Evolutionary conservation across 1,284 basidiomycete genomes (phyloP).

Genomic region (Macrocystidia cucumis): DNA sequence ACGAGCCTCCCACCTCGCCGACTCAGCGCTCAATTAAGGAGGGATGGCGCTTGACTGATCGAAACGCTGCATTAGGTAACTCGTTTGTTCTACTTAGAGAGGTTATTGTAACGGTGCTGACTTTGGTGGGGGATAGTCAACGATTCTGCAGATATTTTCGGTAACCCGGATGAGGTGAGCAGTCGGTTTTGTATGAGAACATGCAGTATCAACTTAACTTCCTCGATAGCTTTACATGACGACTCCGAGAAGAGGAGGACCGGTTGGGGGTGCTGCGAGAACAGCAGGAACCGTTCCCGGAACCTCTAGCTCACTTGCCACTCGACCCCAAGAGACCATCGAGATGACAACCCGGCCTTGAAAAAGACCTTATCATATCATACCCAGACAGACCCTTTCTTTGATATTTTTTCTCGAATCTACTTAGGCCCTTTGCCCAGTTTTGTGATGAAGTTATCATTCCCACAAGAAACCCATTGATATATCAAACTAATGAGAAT

Average conservation of each 20-base stretch:
- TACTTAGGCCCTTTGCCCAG: background rate
- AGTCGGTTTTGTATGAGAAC: background rate
- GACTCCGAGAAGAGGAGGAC: conserved; percentile 21
- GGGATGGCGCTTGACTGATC: conserved; percentile 45
- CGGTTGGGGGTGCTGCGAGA: conserved; percentile 13
- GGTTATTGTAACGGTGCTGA: conserved; percentile 3
- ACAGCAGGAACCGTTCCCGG: conserved; percentile 6
- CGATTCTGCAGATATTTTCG: conserved; percentile 44
- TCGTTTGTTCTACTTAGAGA: conserved; percentile 9
- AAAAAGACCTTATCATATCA: conserved; percentile 1
- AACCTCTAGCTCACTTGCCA: conserved; percentile 9
- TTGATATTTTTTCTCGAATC: background rate
- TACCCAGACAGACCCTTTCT: background rate
- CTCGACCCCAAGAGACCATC: conserved; percentile 16
- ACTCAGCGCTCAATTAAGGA: conserved; percentile 14
- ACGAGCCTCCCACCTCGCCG: conserved; percentile 24
- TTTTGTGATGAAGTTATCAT: background rate
- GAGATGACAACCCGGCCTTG: conserved; percentile 23
- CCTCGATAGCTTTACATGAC: conserved; percentile 25
- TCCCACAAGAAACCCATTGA: background rate
- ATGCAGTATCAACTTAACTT: background rate
- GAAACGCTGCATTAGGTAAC: conserved; percentile 43
- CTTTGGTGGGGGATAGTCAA: conserved; percentile 27
- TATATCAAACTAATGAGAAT: conserved; percentile 5
- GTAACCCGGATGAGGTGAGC: conserved; percentile 38